Evolutionary conservation across 495 filamentous ascomycete genomes (phyloP).

Genomic region (Hyphodiscus hymeniophilus): DNA sequence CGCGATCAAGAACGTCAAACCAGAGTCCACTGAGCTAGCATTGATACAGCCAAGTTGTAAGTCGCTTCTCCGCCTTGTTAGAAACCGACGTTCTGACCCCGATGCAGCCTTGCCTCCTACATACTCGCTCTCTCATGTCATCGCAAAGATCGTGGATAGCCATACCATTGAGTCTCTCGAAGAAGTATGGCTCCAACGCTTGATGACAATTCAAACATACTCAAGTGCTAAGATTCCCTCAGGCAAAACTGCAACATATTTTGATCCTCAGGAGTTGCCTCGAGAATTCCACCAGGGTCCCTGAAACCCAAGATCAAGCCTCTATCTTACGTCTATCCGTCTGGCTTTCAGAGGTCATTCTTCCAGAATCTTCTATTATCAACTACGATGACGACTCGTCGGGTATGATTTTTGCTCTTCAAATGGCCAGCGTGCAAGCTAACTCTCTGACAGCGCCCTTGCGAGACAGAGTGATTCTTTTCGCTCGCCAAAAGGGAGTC

Average conservation of each 20-base stretch:
- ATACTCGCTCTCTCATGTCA: conserved; percentile 12
- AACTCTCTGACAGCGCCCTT: background rate
- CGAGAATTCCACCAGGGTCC: background rate
- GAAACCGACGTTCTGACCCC: too few species aligned
- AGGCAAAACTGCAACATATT: conserved; percentile 10
- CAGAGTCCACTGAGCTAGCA: background rate
- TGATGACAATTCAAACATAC: too few species aligned
- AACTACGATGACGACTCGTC: conserved; percentile 12
- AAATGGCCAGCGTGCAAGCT: background rate
- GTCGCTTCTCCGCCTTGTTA: background rate
- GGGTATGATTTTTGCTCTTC: background rate
- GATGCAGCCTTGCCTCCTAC: conserved; percentile 14
- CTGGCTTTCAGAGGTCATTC: conserved; percentile 18
- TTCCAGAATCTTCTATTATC: conserved; percentile 12
- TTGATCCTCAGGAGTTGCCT: conserved; percentile 13
- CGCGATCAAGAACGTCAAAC: conserved; percentile 4
- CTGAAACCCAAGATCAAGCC: conserved; percentile 2
- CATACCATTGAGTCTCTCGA: too few species aligned
- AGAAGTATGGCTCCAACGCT: too few species aligned
- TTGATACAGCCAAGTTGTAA: conserved; percentile 10
- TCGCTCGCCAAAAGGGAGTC: conserved; percentile 7
- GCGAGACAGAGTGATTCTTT: background rate
- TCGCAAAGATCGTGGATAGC: background rate
- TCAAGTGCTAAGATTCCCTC: background rate
- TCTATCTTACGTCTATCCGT: conserved; percentile 1